These are phyloP conservation scores for Dujonia santamariae DNA, from an alignment of 1,139 yeast species.

Conservation along the genomic window DNA sequence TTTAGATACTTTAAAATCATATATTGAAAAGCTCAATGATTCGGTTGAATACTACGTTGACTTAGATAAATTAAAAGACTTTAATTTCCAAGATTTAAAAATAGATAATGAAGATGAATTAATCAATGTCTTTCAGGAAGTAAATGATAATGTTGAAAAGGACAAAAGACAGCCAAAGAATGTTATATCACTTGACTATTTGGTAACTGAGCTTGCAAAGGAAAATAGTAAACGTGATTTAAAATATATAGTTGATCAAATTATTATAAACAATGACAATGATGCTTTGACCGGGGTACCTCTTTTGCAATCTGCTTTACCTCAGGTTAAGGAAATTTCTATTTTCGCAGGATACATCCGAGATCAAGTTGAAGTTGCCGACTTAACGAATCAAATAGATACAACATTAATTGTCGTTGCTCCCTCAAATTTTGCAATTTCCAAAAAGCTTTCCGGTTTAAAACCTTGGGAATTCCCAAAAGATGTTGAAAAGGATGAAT, in stretches of 20 bases:
- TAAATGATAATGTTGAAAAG: not conserved
- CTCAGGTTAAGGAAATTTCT: constrained; percentile 44
- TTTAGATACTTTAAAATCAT: not conserved
- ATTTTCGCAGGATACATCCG: constrained; percentile 56
- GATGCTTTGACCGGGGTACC: no score
- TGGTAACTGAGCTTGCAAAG: constrained; percentile 1
- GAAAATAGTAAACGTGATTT: not conserved
- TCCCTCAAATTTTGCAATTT: constrained; percentile 57
- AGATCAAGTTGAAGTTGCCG: constrained; percentile 43
- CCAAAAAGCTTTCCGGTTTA: constrained; percentile 23
- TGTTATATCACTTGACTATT: constrained; percentile 2
- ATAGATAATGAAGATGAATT: not conserved
- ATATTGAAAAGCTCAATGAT: not conserved
- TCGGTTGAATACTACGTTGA: constrained; percentile 3
- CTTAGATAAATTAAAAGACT: not conserved
- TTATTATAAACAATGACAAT: no score
- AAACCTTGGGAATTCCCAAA: constrained; percentile 78
- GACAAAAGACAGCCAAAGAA: constrained; percentile 4
- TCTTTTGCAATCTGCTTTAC: constrained; percentile 30
- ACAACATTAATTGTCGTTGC: constrained; percentile 52
- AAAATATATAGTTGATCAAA: not conserved
- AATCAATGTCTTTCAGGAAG: constrained; percentile 5
- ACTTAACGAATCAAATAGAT: constrained; percentile 35
- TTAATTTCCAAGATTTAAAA: no score
- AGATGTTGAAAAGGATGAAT: constrained; percentile 34